Base-by-base conservation (phyloP, 2,329 filamentous ascomycete genomes). In the Fonsecaea monophora region DNA sequence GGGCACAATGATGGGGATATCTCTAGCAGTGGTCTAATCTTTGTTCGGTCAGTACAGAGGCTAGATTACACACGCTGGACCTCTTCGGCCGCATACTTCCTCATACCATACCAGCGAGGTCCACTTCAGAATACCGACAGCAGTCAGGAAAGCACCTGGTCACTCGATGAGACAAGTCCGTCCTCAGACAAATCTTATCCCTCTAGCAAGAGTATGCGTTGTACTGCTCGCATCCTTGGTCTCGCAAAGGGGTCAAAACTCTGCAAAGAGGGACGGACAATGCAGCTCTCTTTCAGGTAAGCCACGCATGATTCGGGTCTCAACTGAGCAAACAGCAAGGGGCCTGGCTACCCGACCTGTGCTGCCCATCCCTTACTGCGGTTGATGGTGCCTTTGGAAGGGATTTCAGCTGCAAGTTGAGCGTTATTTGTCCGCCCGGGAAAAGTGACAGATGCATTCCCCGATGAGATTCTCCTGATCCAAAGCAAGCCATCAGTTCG, bases 111-210 rank as follows among this genome's bases (percentile, higher is more conserved):
- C 45, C 45, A 61, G 10, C 35, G 32, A 21, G 21, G 4, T 9
- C 18, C 45, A 53, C 32, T 10, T 25, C 50, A 53, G 1, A 48
- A 34, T 1, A 38, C 48, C 18, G 59, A 32, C 13, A 7, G 34
- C 25, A 25, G 25, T 8, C 21, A 30, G 34, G 34, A 12, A 30
- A 61, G 34, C 34, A 53, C 38, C 9, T 45, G 21, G 25, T 53
- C 6, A 35, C 59, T 25, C n/a, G 4, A 38, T 40, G 15, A 61
- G 48, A 32, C 45, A 12, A 15, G 4, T 13, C 34, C 34, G 42
- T 40, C 59, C 59, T 42, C 59, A 53, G 7, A 34, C n/a, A n/a
- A 40, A 54, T 48, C 21, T 53, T 61, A 45, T 53, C 32, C 45
- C 48, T 50, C 35, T 25, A 25, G 25, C 25, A 25, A 25, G 37